These are phyloP conservation scores for Anthoceros angustus DNA, from an alignment of 225 moss, liverwort and hornwort species.

Conservation along the genomic window DNA sequence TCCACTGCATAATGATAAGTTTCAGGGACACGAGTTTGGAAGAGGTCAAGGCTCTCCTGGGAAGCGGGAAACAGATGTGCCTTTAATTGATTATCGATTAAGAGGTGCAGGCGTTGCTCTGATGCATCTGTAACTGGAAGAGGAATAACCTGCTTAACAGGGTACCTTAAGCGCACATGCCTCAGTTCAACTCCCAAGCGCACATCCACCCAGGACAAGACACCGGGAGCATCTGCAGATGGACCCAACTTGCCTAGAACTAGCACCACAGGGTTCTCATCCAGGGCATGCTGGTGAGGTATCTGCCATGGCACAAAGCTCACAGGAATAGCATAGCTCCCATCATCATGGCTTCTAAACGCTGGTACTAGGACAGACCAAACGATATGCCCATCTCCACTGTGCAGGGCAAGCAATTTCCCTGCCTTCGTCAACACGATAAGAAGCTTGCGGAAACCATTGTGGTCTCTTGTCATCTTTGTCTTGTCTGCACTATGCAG, in stretches of 20 bases:
- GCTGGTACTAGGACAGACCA: constrained; percentile 77
- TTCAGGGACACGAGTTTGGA: constrained; percentile 36
- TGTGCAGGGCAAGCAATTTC: constrained; percentile 69
- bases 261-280: constrained; percentile 79
- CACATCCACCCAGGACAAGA: constrained; percentile 74
- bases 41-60: constrained; percentile 60
- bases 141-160: constrained; percentile 47
- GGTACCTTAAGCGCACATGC: constrained; percentile 45
- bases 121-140: constrained; percentile 60
- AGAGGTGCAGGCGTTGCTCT: constrained; percentile 71
- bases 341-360: constrained; percentile 21
- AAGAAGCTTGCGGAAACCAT: constrained; percentile 93
- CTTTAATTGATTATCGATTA: constrained; percentile 44
- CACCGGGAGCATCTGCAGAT: constrained; percentile 29
- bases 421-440: constrained; percentile 78
- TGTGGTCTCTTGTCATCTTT: constrained; percentile 76
- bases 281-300: constrained; percentile 80
- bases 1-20: constrained; percentile 62
- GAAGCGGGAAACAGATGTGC: constrained; percentile 72
- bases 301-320: constrained; percentile 78
- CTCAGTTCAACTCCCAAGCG: constrained; percentile 44
- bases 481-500: constrained; percentile 82
- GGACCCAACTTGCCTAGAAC: constrained; percentile 54
- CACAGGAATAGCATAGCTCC: constrained; percentile 26
- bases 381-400: constrained; percentile 79